These are phyloP conservation scores for Claviceps sorghi DNA, from an alignment of 2,329 filamentous ascomycete genomes.

Conservation along the genomic window DNA sequence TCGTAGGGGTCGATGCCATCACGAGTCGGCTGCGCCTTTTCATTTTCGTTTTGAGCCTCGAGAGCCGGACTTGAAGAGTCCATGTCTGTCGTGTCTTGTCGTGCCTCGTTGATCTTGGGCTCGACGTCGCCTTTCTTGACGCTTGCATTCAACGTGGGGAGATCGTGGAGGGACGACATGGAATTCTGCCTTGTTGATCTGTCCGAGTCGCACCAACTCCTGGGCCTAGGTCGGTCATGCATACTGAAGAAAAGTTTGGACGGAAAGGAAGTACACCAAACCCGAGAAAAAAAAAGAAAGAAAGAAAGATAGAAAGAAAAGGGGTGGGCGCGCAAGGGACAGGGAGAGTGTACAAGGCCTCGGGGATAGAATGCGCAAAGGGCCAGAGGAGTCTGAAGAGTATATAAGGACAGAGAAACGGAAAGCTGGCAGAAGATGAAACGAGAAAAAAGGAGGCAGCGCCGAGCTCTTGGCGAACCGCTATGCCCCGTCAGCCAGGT, in stretches of 20 bases:
- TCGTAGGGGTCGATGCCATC: conserved; percentile 10
- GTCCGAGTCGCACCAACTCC: conserved; percentile 3
- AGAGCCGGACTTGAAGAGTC: not conserved
- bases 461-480: not conserved
- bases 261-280: not conserved
- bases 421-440: not conserved
- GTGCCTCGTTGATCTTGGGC: not conserved
- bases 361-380: too few relatives aligned
- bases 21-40: not conserved
- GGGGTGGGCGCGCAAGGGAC: not conserved
- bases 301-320: too few relatives aligned
- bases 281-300: too few relatives aligned
- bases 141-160: not conserved
- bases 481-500: not conserved
- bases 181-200: conserved; percentile 3
- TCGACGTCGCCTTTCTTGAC: not conserved
- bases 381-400: not conserved
- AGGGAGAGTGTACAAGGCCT: too few relatives aligned
- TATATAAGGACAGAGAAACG: not conserved
- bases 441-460: not conserved
- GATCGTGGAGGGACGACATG: not conserved
- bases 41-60: conserved; percentile 1
- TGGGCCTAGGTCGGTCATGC: not conserved
- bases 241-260: not conserved
- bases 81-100: not conserved